A percentile compares a stretch with the other conserved stretches of the same genome.
Evolutionary conservation across 495 filamentous ascomycete species (phyloP).

Genomic region (Xylaria palmicola): DNA sequence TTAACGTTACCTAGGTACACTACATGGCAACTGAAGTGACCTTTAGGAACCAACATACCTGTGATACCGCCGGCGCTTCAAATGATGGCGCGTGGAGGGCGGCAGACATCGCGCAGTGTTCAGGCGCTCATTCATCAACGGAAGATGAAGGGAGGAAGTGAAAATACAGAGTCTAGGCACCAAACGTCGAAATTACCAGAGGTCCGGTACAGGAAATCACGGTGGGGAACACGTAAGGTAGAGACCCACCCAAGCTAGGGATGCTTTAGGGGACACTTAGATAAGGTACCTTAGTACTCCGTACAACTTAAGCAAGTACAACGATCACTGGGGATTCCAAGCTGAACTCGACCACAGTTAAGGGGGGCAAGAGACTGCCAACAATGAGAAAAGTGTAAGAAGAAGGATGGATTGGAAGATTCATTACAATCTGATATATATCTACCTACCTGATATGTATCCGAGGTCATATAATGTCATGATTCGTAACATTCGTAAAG

Average conservation of each 20-base stretch:
- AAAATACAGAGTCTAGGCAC: constrained; percentile 3
- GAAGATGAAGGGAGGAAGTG: neutral
- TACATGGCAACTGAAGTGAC: neutral
- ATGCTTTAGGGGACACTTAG: too few relatives aligned
- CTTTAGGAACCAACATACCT: constrained; percentile 39
- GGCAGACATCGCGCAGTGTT: constrained; percentile 22
- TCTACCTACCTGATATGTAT: neutral
- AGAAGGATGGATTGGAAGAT: neutral
- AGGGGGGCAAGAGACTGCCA: too few relatives aligned
- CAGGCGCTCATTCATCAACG: neutral
- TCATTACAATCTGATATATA: neutral
- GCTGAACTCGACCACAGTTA: too few relatives aligned
- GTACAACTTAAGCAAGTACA: too few relatives aligned
- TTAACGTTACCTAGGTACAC: constrained; percentile 24
- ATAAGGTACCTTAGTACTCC: too few relatives aligned
- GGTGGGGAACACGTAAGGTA: too few relatives aligned
- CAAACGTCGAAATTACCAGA: neutral
- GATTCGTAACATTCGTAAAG: constrained; percentile 4
- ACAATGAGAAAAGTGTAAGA: neutral
- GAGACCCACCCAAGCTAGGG: too few relatives aligned
- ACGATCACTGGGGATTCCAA: too few relatives aligned
- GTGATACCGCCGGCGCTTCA: constrained; percentile 46
- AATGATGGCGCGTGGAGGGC: constrained; percentile 9
- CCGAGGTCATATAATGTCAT: neutral
- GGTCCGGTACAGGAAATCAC: too few relatives aligned